Evolutionary conservation across 306 rosid species (phyloP).

Genomic region (Gastrolobium villosum): DNA sequence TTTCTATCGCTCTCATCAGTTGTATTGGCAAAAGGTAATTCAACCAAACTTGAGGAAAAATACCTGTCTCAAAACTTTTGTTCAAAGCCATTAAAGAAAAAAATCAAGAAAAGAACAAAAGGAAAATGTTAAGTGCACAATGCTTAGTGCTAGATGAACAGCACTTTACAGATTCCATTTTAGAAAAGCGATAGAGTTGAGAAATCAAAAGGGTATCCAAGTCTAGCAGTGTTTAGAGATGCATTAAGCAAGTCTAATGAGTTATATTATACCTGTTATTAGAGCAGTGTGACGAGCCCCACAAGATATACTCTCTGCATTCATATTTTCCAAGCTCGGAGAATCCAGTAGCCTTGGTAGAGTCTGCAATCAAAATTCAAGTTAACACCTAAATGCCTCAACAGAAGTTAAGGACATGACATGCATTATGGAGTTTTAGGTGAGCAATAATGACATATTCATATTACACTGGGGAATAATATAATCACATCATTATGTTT

Average conservation of each 20-base stretch:
- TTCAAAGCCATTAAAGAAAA: background rate
- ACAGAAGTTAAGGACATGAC: conserved; percentile 13
- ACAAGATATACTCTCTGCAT: conserved; percentile 79
- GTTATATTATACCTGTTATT: conserved; percentile 69
- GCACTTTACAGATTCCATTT: background rate
- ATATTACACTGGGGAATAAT: background rate
- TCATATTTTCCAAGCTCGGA: conserved; percentile 79
- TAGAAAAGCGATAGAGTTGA: conserved; percentile 8
- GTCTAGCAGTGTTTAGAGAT: conserved; percentile 6
- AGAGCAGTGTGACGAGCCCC: conserved; percentile 96
- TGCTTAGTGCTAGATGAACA: background rate
- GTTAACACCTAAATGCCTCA: conserved; percentile 1
- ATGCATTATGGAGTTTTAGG: conserved; percentile 10
- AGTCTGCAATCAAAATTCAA: conserved; percentile 65
- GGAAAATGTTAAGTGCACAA: conserved; percentile 12
- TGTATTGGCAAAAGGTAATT: conserved; percentile 15
- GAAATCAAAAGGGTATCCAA: conserved; percentile 20
- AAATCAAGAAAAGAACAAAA: background rate
- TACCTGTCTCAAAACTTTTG: background rate
- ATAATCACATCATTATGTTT: conserved; percentile 7
- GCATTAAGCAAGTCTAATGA: background rate
- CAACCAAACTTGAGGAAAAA: conserved; percentile 21
- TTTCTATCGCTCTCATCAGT: background rate
- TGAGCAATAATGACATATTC: background rate
- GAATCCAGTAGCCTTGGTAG: conserved; percentile 85